Base-by-base conservation (phyloP, 208 protist species). In the Zelonia costaricensis region DNA sequence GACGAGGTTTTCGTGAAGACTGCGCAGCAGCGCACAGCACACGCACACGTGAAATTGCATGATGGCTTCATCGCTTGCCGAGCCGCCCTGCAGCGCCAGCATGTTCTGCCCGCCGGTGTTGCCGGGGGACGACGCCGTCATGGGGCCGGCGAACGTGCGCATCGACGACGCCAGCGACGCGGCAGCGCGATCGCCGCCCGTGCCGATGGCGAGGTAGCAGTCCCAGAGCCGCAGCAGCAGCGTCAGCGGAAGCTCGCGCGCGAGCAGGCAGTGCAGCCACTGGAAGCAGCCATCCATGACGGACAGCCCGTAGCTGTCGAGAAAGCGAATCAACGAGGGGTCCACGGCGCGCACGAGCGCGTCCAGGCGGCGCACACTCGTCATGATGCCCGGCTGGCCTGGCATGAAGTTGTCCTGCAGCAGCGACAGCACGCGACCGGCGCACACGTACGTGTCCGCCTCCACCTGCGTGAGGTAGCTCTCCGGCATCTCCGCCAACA, bases 221-320 rank as follows among this genome's bases (percentile, higher is more conserved):
- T 98, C 96, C 86, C 90, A 98, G 15, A 98, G 68, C 12, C 80
- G 73, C 40, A 97, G 57, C 39, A 93, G 39, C 46, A 94, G 40
- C 15, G 77, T 60, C 12, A 97, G 40, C 25, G 91, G 78, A 36
- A 98, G 48, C 74, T 98, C 93, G 25, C 96, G 76, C 47, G 89
- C 63, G 12, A 98, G 74, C 13, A 98, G 35, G 80, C 94, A 98
- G 65, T 97, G 93, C 38, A 96, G 56, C 92, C 94, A 98, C 55
- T 91, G 85, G 65, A 95, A 96, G 66, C 91, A 92, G 31, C 80
- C 90, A 36, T 95, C 80, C 47, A 87, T 75, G 43, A 96, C 78
- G 0, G 73, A 55, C 35, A 95, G 54, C 9, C 76, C 74, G 28
- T 79, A 33, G 7, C 58, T 58, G 28, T 62, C 58, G 5, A 86